Evolutionary conservation across 768 basidiomycete species (phyloP).

Genomic region (Asterophora parasitica): DNA sequence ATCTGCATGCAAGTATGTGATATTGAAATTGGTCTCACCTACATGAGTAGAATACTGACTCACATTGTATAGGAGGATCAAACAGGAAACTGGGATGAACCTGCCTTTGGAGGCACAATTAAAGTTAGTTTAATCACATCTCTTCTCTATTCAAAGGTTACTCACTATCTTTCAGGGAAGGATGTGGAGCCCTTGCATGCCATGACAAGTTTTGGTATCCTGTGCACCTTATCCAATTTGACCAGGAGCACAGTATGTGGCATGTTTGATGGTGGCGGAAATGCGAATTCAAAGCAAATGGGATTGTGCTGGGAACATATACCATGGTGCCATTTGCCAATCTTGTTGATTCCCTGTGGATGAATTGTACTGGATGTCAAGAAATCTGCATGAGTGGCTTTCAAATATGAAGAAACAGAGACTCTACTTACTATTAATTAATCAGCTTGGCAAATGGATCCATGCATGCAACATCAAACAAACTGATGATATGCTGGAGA

Average conservation of each 20-base stretch:
- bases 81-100: background rate
- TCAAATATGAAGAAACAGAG: too few species aligned
- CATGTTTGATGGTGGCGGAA: too few species aligned
- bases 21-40: background rate
- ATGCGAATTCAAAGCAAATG: too few species aligned
- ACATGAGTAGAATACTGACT: background rate
- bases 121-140: background rate
- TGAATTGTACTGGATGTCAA: background rate
- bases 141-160: background rate
- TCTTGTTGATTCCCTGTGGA: too few species aligned
- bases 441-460: too few species aligned
- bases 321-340: background rate
- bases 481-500: too few species aligned
- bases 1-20: background rate
- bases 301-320: background rate
- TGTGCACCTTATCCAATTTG: background rate
- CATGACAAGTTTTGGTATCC: conserved; percentile 2
- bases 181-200: background rate
- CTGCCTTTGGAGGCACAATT: background rate
- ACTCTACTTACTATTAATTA: too few species aligned
- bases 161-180: background rate
- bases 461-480: background rate
- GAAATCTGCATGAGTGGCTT: too few species aligned
- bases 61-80: background rate
- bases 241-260: background rate